These are phyloP conservation scores for Pleurotus eryngii DNA, from an alignment of 768 basidiomycete genomes.

Conservation along the genomic window DNA sequence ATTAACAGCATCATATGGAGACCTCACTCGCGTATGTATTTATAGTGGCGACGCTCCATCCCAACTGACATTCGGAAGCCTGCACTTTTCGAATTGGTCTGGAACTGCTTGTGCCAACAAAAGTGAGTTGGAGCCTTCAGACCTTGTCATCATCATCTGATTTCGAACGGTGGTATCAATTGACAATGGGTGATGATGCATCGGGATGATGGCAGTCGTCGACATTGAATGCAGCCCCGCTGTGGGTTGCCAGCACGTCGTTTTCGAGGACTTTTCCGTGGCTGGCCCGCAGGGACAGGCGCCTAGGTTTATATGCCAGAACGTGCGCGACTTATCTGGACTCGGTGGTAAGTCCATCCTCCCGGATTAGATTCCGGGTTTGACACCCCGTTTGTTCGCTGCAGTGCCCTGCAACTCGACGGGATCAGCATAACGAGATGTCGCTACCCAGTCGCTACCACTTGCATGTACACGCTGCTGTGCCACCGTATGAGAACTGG, in stretches of 20 bases:
- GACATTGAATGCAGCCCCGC: constrained; percentile 49
- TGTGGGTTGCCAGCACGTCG: constrained; percentile 42
- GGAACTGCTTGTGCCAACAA: constrained; percentile 42
- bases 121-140: constrained; percentile 21
- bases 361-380: too few species aligned
- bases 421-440: too few species aligned
- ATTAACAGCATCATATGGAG: neutral
- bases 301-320: constrained; percentile 42
- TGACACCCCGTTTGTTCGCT: too few species aligned
- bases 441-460: too few species aligned
- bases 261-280: constrained; percentile 39
- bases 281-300: constrained; percentile 31
- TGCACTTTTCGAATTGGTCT: constrained; percentile 43
- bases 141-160: neutral
- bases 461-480: too few species aligned
- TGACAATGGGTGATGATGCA: neutral
- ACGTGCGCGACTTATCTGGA: constrained; percentile 37
- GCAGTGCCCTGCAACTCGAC: too few species aligned
- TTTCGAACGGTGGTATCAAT: neutral
- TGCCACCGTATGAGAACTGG: too few species aligned
- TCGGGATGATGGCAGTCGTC: constrained; percentile 31
- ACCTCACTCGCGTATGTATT: neutral
- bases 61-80: constrained; percentile 40
- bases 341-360: constrained; percentile 24
- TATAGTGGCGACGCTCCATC: constrained; percentile 49